Conservation (phyloP, 768 basidiomycete genomes). For the Albatrellus ellisii region DNA sequence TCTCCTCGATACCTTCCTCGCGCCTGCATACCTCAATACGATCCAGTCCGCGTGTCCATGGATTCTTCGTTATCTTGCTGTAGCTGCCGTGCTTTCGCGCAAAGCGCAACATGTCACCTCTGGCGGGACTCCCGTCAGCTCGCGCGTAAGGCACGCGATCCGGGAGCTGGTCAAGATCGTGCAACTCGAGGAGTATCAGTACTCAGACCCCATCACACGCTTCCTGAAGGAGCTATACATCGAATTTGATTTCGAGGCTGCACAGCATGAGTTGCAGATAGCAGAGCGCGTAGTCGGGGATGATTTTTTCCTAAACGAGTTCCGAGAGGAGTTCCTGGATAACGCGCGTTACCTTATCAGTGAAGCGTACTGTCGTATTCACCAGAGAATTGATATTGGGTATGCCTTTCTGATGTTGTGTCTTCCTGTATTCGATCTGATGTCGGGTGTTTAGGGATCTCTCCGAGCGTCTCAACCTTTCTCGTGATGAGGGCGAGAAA, state of each 20-base stretch:
- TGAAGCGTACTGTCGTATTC: constrained; percentile 96
- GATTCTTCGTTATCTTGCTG: constrained; percentile 88
- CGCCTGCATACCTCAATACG: constrained; percentile 94
- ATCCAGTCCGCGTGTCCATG: constrained; percentile 94
- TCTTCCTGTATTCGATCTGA: not conserved
- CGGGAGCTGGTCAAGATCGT: constrained; percentile 88
- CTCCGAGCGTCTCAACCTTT: constrained; percentile 85
- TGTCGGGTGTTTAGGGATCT: constrained; percentile 46
- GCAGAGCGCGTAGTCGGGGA: constrained; percentile 77
- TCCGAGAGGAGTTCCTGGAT: constrained; percentile 90
- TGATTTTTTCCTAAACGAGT: constrained; percentile 90
- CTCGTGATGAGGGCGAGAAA: constrained; percentile 93
- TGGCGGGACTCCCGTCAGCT: constrained; percentile 31
- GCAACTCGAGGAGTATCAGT: constrained; percentile 93
- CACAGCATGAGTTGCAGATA: constrained; percentile 65
- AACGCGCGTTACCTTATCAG: constrained; percentile 93
- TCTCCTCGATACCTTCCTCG: constrained; percentile 92
- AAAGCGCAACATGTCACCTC: constrained; percentile 47
- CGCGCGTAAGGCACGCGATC: constrained; percentile 79
- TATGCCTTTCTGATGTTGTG: constrained; percentile 20
- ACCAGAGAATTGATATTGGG: constrained; percentile 85
- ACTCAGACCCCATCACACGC: constrained; percentile 82
- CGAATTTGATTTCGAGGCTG: constrained; percentile 94
- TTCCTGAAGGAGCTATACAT: constrained; percentile 92
- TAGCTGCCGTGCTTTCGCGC: constrained; percentile 85